A percentile compares a stretch with the other conserved stretches of the same genome.
Evolutionary conservation across 345 rosid genomes (phyloP).

Genomic region (Hypericum perforatum): DNA sequence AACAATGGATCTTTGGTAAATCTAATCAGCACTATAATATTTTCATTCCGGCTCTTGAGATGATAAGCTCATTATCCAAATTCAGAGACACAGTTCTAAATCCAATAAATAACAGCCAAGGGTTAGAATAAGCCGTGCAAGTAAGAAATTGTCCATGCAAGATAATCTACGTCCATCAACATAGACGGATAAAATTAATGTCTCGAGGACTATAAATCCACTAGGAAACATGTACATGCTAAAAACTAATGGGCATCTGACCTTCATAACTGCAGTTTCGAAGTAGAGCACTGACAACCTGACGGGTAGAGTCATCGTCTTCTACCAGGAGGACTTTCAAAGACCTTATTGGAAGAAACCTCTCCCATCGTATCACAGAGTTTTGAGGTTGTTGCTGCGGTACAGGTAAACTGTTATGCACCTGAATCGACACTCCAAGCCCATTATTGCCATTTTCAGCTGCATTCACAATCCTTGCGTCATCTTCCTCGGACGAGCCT

Average conservation of each 20-base stretch:
- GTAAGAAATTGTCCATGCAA: too few relatives aligned
- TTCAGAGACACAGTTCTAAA: too few relatives aligned
- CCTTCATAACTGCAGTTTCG: slow-evolving; percentile 39
- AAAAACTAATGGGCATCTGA: neutral
- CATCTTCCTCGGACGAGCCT: slow-evolving; percentile 42
- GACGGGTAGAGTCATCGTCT: slow-evolving; percentile 36
- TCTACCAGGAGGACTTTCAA: slow-evolving; percentile 40
- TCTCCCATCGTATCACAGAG: slow-evolving; percentile 25
- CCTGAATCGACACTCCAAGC: slow-evolving; percentile 15
- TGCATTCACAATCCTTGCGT: slow-evolving; percentile 27
- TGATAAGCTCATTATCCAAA: too few relatives aligned
- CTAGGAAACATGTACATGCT: neutral
- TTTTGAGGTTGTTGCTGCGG: slow-evolving; percentile 19
- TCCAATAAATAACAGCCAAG: too few relatives aligned
- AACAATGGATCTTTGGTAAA: too few relatives aligned
- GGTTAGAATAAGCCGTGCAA: too few relatives aligned
- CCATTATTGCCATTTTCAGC: slow-evolving; percentile 22
- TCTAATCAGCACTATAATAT: too few relatives aligned
- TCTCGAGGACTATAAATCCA: neutral
- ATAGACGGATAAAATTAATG: neutral
- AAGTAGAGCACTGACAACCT: slow-evolving; percentile 30
- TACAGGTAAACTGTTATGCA: neutral
- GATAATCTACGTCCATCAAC: too few relatives aligned
- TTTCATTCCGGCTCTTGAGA: too few relatives aligned
- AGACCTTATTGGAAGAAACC: slow-evolving; percentile 27